A percentile compares a stretch with the other conserved stretches of the same genome.
Conservation (phyloP, 305 asterid genomes). For the Andrographis paniculata region DNA sequence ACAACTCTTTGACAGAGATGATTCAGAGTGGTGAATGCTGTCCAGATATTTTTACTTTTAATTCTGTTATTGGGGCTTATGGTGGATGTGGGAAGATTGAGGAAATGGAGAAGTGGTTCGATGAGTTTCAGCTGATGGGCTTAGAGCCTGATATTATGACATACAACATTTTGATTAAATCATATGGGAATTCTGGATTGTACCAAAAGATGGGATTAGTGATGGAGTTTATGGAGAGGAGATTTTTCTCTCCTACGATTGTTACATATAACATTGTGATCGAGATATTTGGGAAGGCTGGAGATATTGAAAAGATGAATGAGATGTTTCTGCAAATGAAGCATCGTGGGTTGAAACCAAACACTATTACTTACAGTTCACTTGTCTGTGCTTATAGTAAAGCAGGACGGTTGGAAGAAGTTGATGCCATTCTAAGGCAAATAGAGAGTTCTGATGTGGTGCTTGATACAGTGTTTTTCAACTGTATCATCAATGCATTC, state of each 20-base stretch:
- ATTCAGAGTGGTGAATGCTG: slow-evolving; percentile 41
- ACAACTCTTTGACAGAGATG: slow-evolving; percentile 52
- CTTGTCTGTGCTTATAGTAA: slow-evolving; percentile 66
- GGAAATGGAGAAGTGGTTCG: slow-evolving; percentile 88
- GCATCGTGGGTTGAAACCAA: slow-evolving; percentile 78
- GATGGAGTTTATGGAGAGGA: slow-evolving; percentile 61
- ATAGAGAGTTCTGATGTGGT: slow-evolving; percentile 74
- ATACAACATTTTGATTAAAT: slow-evolving; percentile 55
- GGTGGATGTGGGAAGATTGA: slow-evolving; percentile 53
- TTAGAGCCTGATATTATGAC: slow-evolving; percentile 66
- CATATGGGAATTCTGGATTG: slow-evolving; percentile 56
- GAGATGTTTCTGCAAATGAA: slow-evolving; percentile 76
- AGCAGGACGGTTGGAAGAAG: slow-evolving; percentile 45
- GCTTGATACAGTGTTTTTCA: slow-evolving; percentile 72
- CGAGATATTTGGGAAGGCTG: slow-evolving; percentile 70
- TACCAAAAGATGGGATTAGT: slow-evolving; percentile 60
- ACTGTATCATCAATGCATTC: slow-evolving; percentile 60
- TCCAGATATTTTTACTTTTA: slow-evolving; percentile 72
- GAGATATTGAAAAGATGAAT: slow-evolving; percentile 62
- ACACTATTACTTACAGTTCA: slow-evolving; percentile 68
- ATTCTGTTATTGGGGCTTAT: slow-evolving; percentile 74
- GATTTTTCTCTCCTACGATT: slow-evolving; percentile 61
- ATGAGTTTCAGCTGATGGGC: slow-evolving; percentile 79
- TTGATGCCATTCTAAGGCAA: slow-evolving; percentile 67
- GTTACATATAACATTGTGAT: slow-evolving; percentile 72